Percentiles rank a stretch among this genome's conserved stretches.
These are phyloP conservation scores for Phytophthora litchii DNA, from an alignment of 352 stramenopile genomes.

Conservation along the genomic window DNA sequence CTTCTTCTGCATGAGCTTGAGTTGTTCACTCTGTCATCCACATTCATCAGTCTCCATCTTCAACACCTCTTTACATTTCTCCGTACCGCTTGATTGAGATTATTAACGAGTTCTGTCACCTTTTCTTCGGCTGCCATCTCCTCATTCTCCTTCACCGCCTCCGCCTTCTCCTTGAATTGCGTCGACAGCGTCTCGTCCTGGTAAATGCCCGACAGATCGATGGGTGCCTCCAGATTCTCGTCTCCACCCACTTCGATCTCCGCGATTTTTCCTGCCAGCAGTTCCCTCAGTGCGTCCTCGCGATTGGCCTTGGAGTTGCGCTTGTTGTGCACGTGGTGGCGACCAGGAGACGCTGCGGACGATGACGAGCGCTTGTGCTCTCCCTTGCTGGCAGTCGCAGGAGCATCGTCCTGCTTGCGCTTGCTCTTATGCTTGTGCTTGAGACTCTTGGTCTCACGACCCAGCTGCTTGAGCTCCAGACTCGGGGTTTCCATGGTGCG, in stretches of 20 bases:
- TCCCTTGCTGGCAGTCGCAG: slow-evolving; percentile 1
- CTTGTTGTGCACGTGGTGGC: slow-evolving; percentile 36
- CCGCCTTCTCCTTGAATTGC: slow-evolving; percentile 41
- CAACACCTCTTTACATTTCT: neutral
- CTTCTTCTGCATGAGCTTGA: slow-evolving; percentile 79
- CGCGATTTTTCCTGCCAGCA: slow-evolving; percentile 85
- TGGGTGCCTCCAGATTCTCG: slow-evolving; percentile 75
- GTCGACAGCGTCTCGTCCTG: slow-evolving; percentile 56
- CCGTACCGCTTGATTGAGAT: slow-evolving; percentile 53
- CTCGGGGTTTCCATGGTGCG: slow-evolving; percentile 26
- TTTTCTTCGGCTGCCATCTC: slow-evolving; percentile 55
- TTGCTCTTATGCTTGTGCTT: slow-evolving; percentile 88
- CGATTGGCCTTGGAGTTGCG: slow-evolving; percentile 28
- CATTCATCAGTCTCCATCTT: neutral
- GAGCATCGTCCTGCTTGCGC: slow-evolving; percentile 23
- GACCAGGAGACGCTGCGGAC: slow-evolving; percentile 25
- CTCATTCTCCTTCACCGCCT: slow-evolving; percentile 45
- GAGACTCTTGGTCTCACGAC: slow-evolving; percentile 66
- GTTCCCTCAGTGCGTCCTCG: slow-evolving; percentile 73
- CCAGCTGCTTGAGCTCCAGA: slow-evolving; percentile 72
- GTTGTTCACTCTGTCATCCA: slow-evolving; percentile 50
- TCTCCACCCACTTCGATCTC: slow-evolving; percentile 85
- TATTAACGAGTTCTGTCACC: slow-evolving; percentile 38
- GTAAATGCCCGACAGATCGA: slow-evolving; percentile 78
- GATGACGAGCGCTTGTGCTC: slow-evolving; percentile 33